Base-by-base conservation (phyloP, 805 yeast species). In the Pichia membranifaciens region DNA sequence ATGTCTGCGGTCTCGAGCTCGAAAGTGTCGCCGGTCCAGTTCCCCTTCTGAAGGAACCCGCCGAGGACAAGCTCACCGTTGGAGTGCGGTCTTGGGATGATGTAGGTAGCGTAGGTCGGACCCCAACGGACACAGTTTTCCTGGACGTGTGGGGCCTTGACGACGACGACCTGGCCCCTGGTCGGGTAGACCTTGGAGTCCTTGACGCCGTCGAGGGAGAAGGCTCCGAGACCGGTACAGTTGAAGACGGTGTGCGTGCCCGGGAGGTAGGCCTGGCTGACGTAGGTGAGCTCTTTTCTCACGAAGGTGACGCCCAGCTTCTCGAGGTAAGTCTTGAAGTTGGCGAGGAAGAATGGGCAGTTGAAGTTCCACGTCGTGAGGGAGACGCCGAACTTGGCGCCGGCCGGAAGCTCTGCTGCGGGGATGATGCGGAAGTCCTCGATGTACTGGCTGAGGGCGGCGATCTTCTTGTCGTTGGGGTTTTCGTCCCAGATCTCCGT, bases 111-210 rank as follows among this genome's bases (percentile, higher is more conserved):
- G 49, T 68, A 71, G 42, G 73, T 76, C 3, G 61, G 64, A n/a
- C 84, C 83, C 85, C 85, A 81, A 44, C 78, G 66, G 70, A 78
- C 58, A 51, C 64, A 65, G 60, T 83, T 84, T 55, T 78, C 79
- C 31, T 67, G 67, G 50, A 84, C 69, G 55, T 82, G 84, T 3
- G 89, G 88, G 0, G 88, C 87, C 51, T 71, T 74, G 20, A 85
- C 72, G 9, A 84, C 81, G 17, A 84, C 82, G 22, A 85, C 88
- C 58, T 86, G 95, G 5, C 95, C 95, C 49, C 95, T 70, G 0
- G 86, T 78, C 7, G 95, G 91, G 54, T 80, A 83, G 17, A 82
- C 75, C 1, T 67, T 65, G 8, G 66, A 51, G 58, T 87, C 95
- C 18, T 68, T 65, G 16, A 83, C 87, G 12, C 90, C 93, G 7